Conservation (phyloP, 1,139 yeast genomes). For the Candida dubliniensis region DNA sequence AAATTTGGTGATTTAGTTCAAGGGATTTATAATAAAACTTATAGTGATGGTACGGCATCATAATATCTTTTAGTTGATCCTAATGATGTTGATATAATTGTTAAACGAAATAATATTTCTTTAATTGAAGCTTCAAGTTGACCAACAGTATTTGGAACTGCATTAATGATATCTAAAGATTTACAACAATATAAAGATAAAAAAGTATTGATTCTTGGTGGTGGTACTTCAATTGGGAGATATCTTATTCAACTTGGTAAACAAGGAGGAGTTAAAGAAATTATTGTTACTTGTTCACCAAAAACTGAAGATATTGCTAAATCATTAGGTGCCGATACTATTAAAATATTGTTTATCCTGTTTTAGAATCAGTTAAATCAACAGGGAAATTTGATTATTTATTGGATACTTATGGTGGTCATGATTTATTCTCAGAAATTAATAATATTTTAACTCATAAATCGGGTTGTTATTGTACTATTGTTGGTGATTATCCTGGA, state of each 20-base stretch:
- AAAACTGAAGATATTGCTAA: slow-evolving; percentile 39
- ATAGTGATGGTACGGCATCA: slow-evolving; percentile 53
- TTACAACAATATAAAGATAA: slow-evolving; percentile 11
- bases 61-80: slow-evolving; percentile 41
- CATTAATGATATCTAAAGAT: slow-evolving; percentile 41
- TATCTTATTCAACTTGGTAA: slow-evolving; percentile 59
- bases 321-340: slow-evolving; percentile 51
- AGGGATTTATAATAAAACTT: slow-evolving; percentile 51
- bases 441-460: slow-evolving; percentile 29
- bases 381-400: slow-evolving; percentile 30
- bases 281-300: slow-evolving; percentile 43
- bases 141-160: slow-evolving; percentile 60
- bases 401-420: slow-evolving; percentile 32
- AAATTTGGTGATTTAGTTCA: slow-evolving; percentile 64
- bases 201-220: slow-evolving; percentile 65
- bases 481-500: slow-evolving; percentile 39
- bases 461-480: slow-evolving; percentile 47
- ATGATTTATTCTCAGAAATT: slow-evolving; percentile 22
- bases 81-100: slow-evolving; percentile 36
- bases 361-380: slow-evolving; percentile 24
- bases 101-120: slow-evolving; percentile 49
- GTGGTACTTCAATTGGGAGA: slow-evolving; percentile 71
- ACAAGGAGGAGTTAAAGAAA: slow-evolving; percentile 42
- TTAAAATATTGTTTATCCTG: slow-evolving; percentile 23
- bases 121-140: slow-evolving; percentile 59